Evolutionary conservation across 2,329 filamentous ascomycete genomes (phyloP).

Genomic region (Epichloe amarillans): DNA sequence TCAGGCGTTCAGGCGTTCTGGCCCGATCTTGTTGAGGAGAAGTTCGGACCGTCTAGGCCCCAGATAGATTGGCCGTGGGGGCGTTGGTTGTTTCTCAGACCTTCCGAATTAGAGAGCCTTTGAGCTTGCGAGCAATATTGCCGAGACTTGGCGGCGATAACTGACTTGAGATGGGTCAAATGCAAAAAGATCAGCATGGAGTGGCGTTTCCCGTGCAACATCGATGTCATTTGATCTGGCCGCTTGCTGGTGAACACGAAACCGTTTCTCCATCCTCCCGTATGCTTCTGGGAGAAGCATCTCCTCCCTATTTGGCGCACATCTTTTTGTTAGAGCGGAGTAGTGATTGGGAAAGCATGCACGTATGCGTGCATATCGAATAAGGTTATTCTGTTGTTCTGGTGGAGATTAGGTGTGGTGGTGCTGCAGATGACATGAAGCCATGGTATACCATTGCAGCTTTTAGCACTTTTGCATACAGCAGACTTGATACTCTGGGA

Average conservation of each 20-base stretch:
- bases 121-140: neutral
- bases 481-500: too few relatives aligned
- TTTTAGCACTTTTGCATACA: too few relatives aligned
- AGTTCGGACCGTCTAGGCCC: neutral
- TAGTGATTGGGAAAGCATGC: neutral
- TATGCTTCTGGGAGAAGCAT: neutral
- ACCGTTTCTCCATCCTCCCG: neutral
- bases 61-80: neutral
- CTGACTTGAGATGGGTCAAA: neutral
- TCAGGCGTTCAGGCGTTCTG: neutral
- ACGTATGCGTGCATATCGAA: neutral
- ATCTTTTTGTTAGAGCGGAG: neutral
- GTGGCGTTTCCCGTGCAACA: neutral
- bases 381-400: neutral
- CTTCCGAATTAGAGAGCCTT: neutral
- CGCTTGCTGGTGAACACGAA: neutral
- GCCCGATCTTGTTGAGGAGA: neutral
- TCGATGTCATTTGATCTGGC: neutral
- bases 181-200: neutral
- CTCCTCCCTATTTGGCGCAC: neutral
- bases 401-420: neutral
- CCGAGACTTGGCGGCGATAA: neutral
- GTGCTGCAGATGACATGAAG: neutral
- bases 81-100: neutral
- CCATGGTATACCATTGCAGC: too few relatives aligned